These are phyloP conservation scores for Fusarium sp. DNA, from an alignment of 2,329 filamentous ascomycete genomes.

Conservation along the genomic window DNA sequence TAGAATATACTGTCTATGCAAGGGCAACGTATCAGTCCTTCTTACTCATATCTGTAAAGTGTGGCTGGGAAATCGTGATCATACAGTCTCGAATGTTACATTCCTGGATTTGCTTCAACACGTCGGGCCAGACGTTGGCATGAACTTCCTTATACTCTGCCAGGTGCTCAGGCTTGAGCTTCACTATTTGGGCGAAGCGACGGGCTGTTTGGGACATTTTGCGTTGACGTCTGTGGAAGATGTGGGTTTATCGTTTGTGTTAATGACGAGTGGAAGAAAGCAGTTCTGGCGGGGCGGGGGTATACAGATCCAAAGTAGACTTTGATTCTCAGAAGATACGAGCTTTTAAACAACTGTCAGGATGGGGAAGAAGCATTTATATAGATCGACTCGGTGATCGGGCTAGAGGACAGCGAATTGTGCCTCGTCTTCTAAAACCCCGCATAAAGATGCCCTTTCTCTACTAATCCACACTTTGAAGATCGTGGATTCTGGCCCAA, in stretches of 20 bases:
- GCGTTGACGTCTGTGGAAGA: background rate
- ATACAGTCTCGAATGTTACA: constrained; percentile 81
- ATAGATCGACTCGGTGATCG: constrained; percentile 36
- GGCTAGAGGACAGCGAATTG: constrained; percentile 38
- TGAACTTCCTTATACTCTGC: constrained; percentile 81
- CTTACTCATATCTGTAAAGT: background rate
- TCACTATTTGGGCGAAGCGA: constrained; percentile 79
- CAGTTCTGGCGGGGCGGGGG: background rate
- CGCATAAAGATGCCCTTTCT: constrained; percentile 18
- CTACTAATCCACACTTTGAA: constrained; percentile 2
- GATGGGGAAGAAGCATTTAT: constrained; percentile 12
- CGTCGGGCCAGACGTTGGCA: constrained; percentile 81
- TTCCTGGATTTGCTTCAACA: constrained; percentile 79
- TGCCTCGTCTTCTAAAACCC: constrained; percentile 21
- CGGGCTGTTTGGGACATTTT: constrained; percentile 57
- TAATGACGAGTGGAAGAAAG: background rate
- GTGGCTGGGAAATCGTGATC: background rate
- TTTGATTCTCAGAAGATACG: background rate
- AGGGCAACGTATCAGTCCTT: background rate
- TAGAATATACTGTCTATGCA: constrained; percentile 80
- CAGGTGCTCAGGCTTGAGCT: constrained; percentile 75
- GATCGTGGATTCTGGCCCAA: constrained; percentile 20
- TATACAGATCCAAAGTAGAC: background rate
- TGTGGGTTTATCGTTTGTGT: background rate
- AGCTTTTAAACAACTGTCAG: background rate